Conservation (phyloP, 768 basidiomycete genomes). For the Cyclocybe cylindracea region DNA sequence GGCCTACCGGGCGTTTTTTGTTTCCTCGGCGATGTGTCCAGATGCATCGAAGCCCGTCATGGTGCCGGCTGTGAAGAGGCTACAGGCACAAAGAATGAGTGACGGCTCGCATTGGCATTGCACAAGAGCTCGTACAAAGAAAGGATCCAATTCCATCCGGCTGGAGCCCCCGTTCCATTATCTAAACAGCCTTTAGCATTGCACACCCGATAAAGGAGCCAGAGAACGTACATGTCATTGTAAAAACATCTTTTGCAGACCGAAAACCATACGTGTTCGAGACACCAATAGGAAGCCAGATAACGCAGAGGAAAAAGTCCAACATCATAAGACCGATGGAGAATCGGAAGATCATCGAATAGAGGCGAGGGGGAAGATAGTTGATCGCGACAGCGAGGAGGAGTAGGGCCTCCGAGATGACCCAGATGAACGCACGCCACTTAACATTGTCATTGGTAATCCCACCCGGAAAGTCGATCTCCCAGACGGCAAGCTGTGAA, state of each 20-base stretch:
- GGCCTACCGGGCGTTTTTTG: constrained; percentile 72
- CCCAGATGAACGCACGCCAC: constrained; percentile 88
- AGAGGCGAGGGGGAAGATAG: constrained; percentile 76
- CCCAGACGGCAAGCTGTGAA: constrained; percentile 81
- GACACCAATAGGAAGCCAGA: constrained; percentile 93
- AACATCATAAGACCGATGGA: constrained; percentile 75
- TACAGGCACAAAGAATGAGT: constrained; percentile 25
- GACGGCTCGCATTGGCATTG: background rate
- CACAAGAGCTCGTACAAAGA: constrained; percentile 57
- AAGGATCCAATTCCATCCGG: constrained; percentile 91
- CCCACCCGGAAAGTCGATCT: constrained; percentile 82
- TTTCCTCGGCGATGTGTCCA: constrained; percentile 88
- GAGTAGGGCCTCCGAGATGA: constrained; percentile 72
- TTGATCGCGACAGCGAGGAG: constrained; percentile 78
- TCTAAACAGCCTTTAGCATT: constrained; percentile 41
- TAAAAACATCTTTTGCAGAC: constrained; percentile 81
- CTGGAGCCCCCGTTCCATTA: constrained; percentile 85
- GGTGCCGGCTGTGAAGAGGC: constrained; percentile 85
- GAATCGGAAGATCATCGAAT: constrained; percentile 77
- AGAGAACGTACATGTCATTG: constrained; percentile 64
- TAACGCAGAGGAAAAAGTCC: constrained; percentile 85
- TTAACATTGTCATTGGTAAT: constrained; percentile 68
- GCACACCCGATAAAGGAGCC: background rate
- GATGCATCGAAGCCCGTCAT: constrained; percentile 91
- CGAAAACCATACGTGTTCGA: constrained; percentile 89